phyloP scores from a whole-genome alignment of 257 asterid species.

The Solanum okadae region DNA sequence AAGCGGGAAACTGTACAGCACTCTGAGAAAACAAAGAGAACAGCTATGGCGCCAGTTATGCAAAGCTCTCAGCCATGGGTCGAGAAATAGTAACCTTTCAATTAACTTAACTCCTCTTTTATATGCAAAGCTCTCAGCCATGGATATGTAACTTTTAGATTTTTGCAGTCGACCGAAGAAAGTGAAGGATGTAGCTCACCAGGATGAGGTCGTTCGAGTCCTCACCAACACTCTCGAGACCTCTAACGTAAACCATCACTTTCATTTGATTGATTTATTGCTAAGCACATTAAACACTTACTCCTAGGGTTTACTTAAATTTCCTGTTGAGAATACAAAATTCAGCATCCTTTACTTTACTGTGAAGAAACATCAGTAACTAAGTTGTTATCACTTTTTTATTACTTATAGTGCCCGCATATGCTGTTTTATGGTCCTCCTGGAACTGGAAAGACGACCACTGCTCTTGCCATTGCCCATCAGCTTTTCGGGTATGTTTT shows the following conservation, averaged over 20 bases:
- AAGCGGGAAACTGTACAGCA: not conserved
- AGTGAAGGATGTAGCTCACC: constrained; percentile 98
- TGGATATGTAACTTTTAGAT: not conserved
- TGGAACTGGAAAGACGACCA: constrained; percentile 94
- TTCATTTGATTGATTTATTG: not conserved
- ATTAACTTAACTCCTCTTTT: not conserved
- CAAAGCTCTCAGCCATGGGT: constrained; percentile 98
- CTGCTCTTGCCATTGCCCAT: constrained; percentile 91
- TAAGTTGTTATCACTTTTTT: not conserved
- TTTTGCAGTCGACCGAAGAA: constrained; percentile 79
- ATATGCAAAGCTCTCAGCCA: not conserved
- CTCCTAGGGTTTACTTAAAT: not conserved
- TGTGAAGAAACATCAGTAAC: not conserved
- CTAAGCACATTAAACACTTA: not conserved
- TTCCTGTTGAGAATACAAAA: not conserved
- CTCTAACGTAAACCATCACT: constrained; percentile 41
- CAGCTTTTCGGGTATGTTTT: constrained; percentile 73
- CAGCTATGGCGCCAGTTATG: constrained; percentile 73
- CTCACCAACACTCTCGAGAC: constrained; percentile 95
- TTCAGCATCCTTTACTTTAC: not conserved
- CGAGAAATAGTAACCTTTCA: constrained; percentile 65
- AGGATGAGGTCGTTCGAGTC: constrained; percentile 93
- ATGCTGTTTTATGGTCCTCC: constrained; percentile 99
- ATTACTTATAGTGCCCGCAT: constrained; percentile 66
- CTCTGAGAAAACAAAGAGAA: not conserved